Base-by-base conservation (phyloP, 1,139 yeast genomes). In the Meyerozyma smithsonii region DNA sequence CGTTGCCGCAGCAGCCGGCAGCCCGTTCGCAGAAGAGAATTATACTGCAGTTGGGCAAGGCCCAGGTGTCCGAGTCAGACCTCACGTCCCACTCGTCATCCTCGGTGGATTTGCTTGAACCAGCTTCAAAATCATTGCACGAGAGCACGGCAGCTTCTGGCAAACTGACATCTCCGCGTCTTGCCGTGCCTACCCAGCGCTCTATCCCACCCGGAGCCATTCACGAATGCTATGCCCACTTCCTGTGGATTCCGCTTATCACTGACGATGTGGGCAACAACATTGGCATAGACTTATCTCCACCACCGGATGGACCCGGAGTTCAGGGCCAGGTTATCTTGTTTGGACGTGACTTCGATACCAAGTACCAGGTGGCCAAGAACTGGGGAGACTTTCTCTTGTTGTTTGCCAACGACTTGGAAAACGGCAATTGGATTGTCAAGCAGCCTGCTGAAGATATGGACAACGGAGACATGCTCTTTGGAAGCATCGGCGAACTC, bases 261-360 rank as follows among this genome's bases (percentile, higher is more conserved):
- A 86, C 95, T 10, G 97, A 90, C 58, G 81, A 79, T 44, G 82
- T 85, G 8, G 97, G 97, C 15, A 90, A 90, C 62, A 88, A 88
- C 55, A 81, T 90, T 39, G 97, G 90, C 37, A 72, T 90, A 11
- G 97, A 90, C 61, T 69, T 90, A 45, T 84, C 92, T 2, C 97
- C 97, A 1, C 96, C 87, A 4, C 69, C 79, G 3, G 62, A 66
- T 14, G 64, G 65, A 1, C 39, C 44, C 0, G 96, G 96, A 24
- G 69, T 63, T 35, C 74, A 80, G 69, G 97, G 97, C 12, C 96
- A 89, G 59, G 86, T 87, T 19, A 86, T 90, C 42, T 56, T 87
- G 39, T 89, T 87, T 61, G 97, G 97, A 32, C 77, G 95, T 52
- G 97, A 90, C 44, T 87, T 84, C 55, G 97, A 88, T 61, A 76